These are phyloP conservation scores for Plasmodium gaboni DNA, from an alignment of 169 alveolate species.

Conservation along the genomic window DNA sequence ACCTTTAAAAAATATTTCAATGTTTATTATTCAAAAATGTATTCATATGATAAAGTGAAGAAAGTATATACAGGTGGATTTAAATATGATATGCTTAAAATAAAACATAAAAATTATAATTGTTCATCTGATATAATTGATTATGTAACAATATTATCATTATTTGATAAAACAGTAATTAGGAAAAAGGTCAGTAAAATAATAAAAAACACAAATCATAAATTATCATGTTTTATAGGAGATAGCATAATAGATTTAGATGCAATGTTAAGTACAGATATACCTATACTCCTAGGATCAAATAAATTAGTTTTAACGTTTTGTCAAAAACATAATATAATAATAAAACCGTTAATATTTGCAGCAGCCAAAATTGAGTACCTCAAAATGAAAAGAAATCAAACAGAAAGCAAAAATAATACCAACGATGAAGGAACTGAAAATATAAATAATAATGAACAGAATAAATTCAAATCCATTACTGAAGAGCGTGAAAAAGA, in stretches of 20 bases:
- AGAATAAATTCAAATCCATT: neutral
- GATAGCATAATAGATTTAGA: constrained; percentile 64
- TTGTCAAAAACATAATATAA: constrained; percentile 58
- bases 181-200: constrained; percentile 13
- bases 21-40: constrained; percentile 38
- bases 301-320: constrained; percentile 8
- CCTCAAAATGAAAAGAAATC: neutral
- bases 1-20: constrained; percentile 39
- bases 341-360: constrained; percentile 47
- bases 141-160: constrained; percentile 6
- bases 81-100: constrained; percentile 21
- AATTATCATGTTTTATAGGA: constrained; percentile 59
- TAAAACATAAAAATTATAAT: constrained; percentile 30
- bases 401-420: neutral
- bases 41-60: constrained; percentile 40
- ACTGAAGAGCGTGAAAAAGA: neutral
- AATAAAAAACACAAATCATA: constrained; percentile 17
- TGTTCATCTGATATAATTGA: neutral
- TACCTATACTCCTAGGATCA: constrained; percentile 45
- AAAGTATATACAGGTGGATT: constrained; percentile 30
- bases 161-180: constrained; percentile 49
- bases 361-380: constrained; percentile 70
- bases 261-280: constrained; percentile 36
- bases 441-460: neutral
- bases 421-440: neutral